Evolutionary conservation across 208 protist species (phyloP), one percentile per base, ranked within the genome.

Genomic region (Crithidia acanthocephali): DNA sequence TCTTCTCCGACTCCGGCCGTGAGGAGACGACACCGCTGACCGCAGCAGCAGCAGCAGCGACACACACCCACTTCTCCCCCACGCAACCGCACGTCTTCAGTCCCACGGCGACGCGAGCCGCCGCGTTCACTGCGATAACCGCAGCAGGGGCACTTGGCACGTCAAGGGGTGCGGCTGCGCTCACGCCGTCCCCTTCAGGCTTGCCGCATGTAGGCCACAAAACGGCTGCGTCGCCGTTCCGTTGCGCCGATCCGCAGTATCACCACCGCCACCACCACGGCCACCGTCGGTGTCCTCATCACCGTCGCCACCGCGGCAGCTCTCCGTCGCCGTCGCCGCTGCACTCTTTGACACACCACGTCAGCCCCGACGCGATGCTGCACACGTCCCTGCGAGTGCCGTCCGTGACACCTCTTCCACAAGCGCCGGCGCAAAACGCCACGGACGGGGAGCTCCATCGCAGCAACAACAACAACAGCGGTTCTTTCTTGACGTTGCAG

Each of bases 1-100:
- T 74, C 44, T 79, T 79, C 33, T 52, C 73, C 16, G 66, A 74
- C 22, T 35, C 52, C 16, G 37, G 37, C 10, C 35, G 10, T 15
- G 42, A 42, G 44, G 52, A 61, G 18, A 13, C 27, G 33, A 53
- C 25, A 35, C 18, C 59, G 15, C 13, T 20, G 9, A 22, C 50
- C 8, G 22, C 37, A 44, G 13, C 37, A 15, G 20, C 44, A 15
- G 44, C 44, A 15, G 6, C 44, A 15, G 20, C 15, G 48, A 28
- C 32, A 22, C 64, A 23, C 18, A 44, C 2, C 1, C 13, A 0
- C 6, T 4, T 18, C 3, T 52, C 59, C 0, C 27, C 59, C 9
- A 16, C 22, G 15, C 59, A 9, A 1, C 23, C 44, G 27, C 27
- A 52, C 25, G 2, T 52, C 27, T 50, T 42, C 18, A 22, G 16